Percentiles rank a stretch among this genome's conserved stretches.
Conservation (phyloP, 495 filamentous ascomycete species). For the Tuber magnatum region DNA sequence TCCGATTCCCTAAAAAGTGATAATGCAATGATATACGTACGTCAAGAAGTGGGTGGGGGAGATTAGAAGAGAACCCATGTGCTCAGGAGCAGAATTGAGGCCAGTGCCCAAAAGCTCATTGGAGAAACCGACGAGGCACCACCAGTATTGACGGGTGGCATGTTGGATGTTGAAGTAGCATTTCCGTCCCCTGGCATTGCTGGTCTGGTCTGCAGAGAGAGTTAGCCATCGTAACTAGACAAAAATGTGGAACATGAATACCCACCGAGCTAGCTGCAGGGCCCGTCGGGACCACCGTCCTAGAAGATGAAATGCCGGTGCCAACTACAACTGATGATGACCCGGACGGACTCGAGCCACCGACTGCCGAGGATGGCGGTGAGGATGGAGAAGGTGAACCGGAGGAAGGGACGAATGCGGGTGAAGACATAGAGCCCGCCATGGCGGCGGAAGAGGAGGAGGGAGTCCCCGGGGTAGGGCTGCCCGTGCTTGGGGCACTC, state of each 20-base stretch:
- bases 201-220: neutral
- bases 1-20: neutral
- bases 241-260: slow-evolving; percentile 6
- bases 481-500: neutral
- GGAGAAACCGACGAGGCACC: slow-evolving; percentile 4
- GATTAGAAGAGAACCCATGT: neutral
- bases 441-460: slow-evolving; percentile 1
- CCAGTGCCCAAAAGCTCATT: slow-evolving; percentile 9
- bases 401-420: neutral
- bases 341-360: neutral
- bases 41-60: neutral
- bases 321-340: neutral
- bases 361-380: neutral
- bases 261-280: slow-evolving; percentile 17
- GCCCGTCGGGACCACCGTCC: neutral
- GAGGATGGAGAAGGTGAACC: neutral
- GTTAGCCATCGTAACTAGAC: slow-evolving; percentile 2
- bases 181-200: neutral
- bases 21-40: slow-evolving; percentile 1
- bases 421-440: neutral
- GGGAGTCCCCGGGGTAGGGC: slow-evolving; percentile 17
- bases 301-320: neutral
- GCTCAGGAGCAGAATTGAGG: slow-evolving; percentile 8
- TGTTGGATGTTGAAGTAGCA: slow-evolving; percentile 3
- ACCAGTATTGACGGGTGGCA: slow-evolving; percentile 1